Percentiles rank a stretch among this genome's conserved stretches.
Evolutionary conservation across 164 flowering plant species (phyloP).

Genomic region (Nelumbo lutea): DNA sequence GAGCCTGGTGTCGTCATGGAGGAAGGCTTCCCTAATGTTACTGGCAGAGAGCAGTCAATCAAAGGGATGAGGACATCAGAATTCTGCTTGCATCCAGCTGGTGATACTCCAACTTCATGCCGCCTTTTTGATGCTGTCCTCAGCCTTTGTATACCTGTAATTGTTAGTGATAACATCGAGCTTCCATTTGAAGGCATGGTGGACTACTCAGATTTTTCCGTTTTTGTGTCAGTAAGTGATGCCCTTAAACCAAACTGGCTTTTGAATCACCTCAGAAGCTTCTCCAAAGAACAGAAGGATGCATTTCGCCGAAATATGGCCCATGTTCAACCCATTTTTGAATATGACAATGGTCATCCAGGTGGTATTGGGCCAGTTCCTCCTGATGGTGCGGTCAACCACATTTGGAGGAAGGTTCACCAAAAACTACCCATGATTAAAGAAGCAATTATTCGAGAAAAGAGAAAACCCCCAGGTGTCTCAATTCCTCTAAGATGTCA

Average conservation of each 20-base stretch:
- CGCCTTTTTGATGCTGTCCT: conserved; percentile 90
- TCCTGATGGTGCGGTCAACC: conserved; percentile 78
- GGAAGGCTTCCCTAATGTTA: conserved; percentile 97
- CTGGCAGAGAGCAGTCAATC: conserved; percentile 89
- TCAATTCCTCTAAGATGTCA: conserved; percentile 77
- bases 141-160: conserved; percentile 92
- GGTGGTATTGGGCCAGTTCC: conserved; percentile 81
- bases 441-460: conserved; percentile 69
- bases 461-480: conserved; percentile 66
- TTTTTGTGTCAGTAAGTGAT: conserved; percentile 66
- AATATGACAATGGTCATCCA: conserved; percentile 66
- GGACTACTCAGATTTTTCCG: conserved; percentile 72
- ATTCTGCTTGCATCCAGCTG: conserved; percentile 96
- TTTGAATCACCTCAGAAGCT: conserved; percentile 49
- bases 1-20: conserved; percentile 77
- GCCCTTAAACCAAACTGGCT: conserved; percentile 80
- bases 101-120: conserved; percentile 96
- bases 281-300: conserved; percentile 45
- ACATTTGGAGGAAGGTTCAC: conserved; percentile 80
- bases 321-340: conserved; percentile 55
- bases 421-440: conserved; percentile 81
- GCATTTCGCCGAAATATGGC: conserved; percentile 60
- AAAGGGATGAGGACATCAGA: conserved; percentile 86
- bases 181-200: conserved; percentile 93
- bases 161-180: conserved; percentile 84